These are phyloP conservation scores for Fusarium sp. DNA, from an alignment of 2,329 filamentous ascomycete genomes.

Conservation along the genomic window DNA sequence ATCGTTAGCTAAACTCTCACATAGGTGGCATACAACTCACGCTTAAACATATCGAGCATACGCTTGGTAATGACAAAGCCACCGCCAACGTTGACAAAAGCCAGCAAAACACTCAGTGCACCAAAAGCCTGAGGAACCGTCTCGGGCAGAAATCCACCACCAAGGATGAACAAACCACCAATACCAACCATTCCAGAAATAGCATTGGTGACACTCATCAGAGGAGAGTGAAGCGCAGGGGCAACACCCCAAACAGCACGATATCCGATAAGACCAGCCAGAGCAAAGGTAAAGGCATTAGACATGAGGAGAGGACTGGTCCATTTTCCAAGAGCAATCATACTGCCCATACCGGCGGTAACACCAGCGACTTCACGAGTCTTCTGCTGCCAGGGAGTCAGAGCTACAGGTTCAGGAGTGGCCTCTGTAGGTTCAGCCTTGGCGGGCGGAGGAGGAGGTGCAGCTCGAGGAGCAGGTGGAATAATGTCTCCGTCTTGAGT, in stretches of 20 bases:
- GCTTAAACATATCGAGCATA: conserved; percentile 94
- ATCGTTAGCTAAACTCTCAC: conserved; percentile 25
- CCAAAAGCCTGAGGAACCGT: conserved; percentile 86
- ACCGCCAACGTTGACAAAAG: conserved; percentile 90
- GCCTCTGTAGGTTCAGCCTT: conserved; percentile 63
- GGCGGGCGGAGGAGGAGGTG: conserved; percentile 67
- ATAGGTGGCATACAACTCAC: conserved; percentile 56
- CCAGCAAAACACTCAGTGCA: conserved; percentile 83
- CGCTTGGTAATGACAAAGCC: conserved; percentile 93
- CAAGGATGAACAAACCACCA: conserved; percentile 90
- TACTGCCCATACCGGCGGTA: conserved; percentile 83
- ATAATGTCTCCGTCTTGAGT: conserved; percentile 83
- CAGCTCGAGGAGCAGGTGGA: conserved; percentile 80
- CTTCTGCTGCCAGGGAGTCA: conserved; percentile 87
- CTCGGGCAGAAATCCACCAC: conserved; percentile 82
- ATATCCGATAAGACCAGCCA: conserved; percentile 90
- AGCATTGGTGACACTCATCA: conserved; percentile 95
- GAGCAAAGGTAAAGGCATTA: conserved; percentile 86
- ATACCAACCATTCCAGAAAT: conserved; percentile 94
- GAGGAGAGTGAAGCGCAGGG: conserved; percentile 86
- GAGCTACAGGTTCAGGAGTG: conserved; percentile 67
- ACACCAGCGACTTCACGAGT: conserved; percentile 81
- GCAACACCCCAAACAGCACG: conserved; percentile 89
- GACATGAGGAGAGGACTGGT: conserved; percentile 90
- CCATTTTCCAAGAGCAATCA: conserved; percentile 82